These are phyloP conservation scores for Dioszegia hungarica DNA, from an alignment of 768 basidiomycete species.

Conservation along the genomic window DNA sequence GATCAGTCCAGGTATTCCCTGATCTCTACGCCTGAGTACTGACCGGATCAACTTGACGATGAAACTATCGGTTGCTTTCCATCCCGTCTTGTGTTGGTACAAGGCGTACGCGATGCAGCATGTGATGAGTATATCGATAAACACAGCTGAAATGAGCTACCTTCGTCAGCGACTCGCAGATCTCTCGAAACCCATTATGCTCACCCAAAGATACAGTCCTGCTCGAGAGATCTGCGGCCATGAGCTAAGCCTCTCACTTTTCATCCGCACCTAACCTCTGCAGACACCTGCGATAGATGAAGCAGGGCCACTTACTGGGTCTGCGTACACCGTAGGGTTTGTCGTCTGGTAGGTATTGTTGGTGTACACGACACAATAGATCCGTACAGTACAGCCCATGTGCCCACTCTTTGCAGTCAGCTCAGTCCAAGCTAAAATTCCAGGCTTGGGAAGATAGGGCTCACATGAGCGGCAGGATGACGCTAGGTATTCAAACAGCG, in stretches of 20 bases:
- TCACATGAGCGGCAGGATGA: neutral
- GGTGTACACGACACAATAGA: no score
- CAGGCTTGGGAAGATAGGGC: no score
- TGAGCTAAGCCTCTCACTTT: no score
- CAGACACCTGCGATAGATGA: no score
- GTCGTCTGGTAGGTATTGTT: no score
- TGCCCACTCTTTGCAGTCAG: no score
- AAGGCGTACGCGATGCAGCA: neutral
- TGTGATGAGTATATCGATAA: neutral
- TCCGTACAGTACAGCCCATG: no score
- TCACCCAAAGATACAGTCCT: neutral
- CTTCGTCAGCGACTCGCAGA: neutral
- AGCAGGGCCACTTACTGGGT: no score
- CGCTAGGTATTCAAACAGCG: neutral
- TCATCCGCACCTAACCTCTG: no score
- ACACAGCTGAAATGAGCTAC: neutral
- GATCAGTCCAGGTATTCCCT: neutral
- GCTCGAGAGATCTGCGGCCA: neutral
- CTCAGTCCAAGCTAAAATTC: no score
- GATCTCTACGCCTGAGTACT: no score
- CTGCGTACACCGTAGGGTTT: no score
- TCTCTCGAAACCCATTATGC: neutral
- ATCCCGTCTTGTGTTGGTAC: neutral
- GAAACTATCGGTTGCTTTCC: neutral
- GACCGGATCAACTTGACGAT: neutral